Percentiles rank a stretch among this genome's conserved stretches.
These are phyloP conservation scores for Colletotrichum echinochloae DNA, from an alignment of 2,329 filamentous ascomycete species.

Conservation along the genomic window DNA sequence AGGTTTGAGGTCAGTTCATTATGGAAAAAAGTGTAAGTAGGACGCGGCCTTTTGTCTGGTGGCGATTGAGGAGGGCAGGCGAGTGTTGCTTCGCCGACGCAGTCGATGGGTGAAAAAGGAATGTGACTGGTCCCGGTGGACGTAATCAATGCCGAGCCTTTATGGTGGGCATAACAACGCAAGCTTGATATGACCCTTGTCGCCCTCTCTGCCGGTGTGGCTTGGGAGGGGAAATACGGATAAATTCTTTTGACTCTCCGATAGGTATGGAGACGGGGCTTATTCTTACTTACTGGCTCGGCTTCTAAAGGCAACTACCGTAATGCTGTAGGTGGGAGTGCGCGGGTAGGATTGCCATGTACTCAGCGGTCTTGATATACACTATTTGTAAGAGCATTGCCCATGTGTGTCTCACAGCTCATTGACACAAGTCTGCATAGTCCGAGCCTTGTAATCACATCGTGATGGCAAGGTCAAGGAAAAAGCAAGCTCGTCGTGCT, in stretches of 20 bases:
- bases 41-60: background rate
- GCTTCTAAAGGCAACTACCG: background rate
- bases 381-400: background rate
- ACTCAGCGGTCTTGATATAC: background rate
- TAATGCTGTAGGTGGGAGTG: background rate
- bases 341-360: no score
- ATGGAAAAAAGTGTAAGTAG: background rate
- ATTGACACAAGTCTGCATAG: background rate
- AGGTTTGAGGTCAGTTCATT: background rate
- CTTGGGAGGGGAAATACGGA: conserved; percentile 18
- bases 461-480: background rate
- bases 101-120: background rate
- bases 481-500: background rate
- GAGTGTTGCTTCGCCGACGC: background rate
- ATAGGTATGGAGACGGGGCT: conserved; percentile 38
- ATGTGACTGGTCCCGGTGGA: background rate
- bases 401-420: background rate
- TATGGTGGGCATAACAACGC: background rate
- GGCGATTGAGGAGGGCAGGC: background rate
- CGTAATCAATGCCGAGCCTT: conserved; percentile 4
- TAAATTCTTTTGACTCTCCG: conserved; percentile 38
- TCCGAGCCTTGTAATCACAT: background rate
- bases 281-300: conserved; percentile 2
- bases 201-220: background rate
- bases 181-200: conserved; percentile 13